Evolutionary conservation across 2,329 filamentous ascomycete genomes (phyloP).

Genomic region (Fusarium neocosmosporiellum): DNA sequence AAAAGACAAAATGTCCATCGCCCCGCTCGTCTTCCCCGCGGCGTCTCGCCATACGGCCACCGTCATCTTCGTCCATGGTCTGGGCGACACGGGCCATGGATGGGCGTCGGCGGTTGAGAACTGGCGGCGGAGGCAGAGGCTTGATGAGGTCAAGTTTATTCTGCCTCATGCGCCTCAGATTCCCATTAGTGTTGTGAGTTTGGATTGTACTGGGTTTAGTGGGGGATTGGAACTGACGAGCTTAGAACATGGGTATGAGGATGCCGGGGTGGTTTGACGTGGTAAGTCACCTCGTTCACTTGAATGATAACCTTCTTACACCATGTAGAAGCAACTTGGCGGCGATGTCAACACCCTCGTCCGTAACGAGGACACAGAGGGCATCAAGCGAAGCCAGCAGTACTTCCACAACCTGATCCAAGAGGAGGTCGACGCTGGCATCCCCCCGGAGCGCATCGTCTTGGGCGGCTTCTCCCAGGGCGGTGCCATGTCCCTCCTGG

Average conservation of each 20-base stretch:
- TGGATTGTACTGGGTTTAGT: background rate
- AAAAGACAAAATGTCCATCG: slow-evolving; percentile 38
- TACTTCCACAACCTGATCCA: slow-evolving; percentile 86
- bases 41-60: slow-evolving; percentile 89
- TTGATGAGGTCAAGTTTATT: slow-evolving; percentile 92
- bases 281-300: slow-evolving; percentile 53
- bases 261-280: slow-evolving; percentile 95
- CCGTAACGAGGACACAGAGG: slow-evolving; percentile 71
- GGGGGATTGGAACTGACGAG: slow-evolving; percentile 20
- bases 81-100: slow-evolving; percentile 84
- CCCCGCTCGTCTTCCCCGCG: slow-evolving; percentile 80
- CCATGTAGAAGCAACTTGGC: slow-evolving; percentile 48
- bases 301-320: background rate
- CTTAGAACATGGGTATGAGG: slow-evolving; percentile 43
- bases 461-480: slow-evolving; percentile 89
- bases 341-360: slow-evolving; percentile 46
- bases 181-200: slow-evolving; percentile 75
- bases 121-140: slow-evolving; percentile 82
- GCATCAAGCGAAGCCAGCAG: slow-evolving; percentile 77
- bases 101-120: slow-evolving; percentile 89
- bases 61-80: slow-evolving; percentile 92
- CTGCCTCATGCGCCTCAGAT: slow-evolving; percentile 91
- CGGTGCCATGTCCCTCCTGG: slow-evolving; percentile 85
- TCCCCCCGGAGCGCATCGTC: slow-evolving; percentile 84
- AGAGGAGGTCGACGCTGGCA: slow-evolving; percentile 82